Evolutionary conservation across 1,284 basidiomycete species (phyloP), one percentile per base, ranked within the genome.

Genomic region (Inonotus hispidus): DNA sequence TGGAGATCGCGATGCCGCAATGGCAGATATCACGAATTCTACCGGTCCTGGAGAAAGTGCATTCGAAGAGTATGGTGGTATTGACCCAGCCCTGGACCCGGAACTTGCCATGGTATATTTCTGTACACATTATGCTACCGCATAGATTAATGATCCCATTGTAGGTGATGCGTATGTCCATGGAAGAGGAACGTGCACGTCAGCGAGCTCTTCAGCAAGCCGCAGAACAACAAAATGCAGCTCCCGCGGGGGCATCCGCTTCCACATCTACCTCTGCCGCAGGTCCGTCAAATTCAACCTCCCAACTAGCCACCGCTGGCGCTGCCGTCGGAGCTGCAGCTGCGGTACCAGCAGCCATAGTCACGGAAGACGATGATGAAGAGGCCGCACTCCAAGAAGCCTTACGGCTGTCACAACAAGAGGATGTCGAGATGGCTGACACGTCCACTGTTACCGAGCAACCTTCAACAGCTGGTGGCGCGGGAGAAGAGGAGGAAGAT

Each of bases 181-280:
- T 99, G 81, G 93, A 98, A 75, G 96, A 99, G 75, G 96, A 95
- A 64, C 88, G 92, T 71, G 94, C 94, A 37, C 85, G 95, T 23
- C 59, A 60, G 39, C 91, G 92, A 76, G 88, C 84, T n/a, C 89
- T 84, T 5, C 79, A 70, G 73, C 66, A 77, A 66, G 59, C 72
- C 63, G 66, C 70, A 29, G 71, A 74, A 19, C 74, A 77, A 5
- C 59, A 74, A 19, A 61, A 74, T 1, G 65, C 27, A n/a, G 41
- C 41, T 32, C 19, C 75, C 6, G 50, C 71, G 38, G 66, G 73
- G 3, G 63, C 75, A 1, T 68, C 79, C 19, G 70, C 72, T 10
- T 43, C 41, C 41, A n/a, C 64, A 35, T 64, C 60, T 7, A 56
- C 59, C 16, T 49, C 63, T 19, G 67, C 59, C 54, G 61, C 62